Evolutionary conservation across 352 stramenopile genomes (phyloP), one percentile per base, ranked within the genome.

Genomic region (Globisporangium cylindrosporum): DNA sequence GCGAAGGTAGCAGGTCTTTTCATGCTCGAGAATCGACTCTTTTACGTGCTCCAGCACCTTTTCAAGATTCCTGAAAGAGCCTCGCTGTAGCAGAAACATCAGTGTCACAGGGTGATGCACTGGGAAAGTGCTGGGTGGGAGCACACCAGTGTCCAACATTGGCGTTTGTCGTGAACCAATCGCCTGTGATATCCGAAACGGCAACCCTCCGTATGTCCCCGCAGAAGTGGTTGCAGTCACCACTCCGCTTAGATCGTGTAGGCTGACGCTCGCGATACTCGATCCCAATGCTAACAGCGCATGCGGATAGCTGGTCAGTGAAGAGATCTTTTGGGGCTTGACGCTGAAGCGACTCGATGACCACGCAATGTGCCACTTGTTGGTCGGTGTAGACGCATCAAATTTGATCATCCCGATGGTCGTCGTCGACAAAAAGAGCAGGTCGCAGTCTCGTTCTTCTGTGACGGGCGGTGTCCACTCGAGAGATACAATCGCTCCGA

Each of bases 1-100:
- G 55, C 79, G 80, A 27, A 95, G 34, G 68, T 93, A 96, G 49
- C 85, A 93, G 14, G 70, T 77, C 73, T 93, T 84, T 65, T 95
- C 81, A 54, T 95, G 82, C 46, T 84, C 75, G 20, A 78, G n/a
- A 51, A 96, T 81, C 36, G 76, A 78, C 2, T 68, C 54, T 54
- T 84, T 79, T 49, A 94, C 74, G 46, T 93, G 72, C 29, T 86
- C 72, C 9, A 94, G 66, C 22, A 89, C 54, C 22, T 64, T 75
- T 54, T 92, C 72, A 3, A 93, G 67, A n/a, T 73, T 89, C 20
- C 72, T 55, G 36, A 95, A 93, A 15, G 77, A 86, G 14, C 89
- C 86, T 46, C 83, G 69, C 56, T 79, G 74, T 4, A 96, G 78
- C 38, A 95, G 72, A 61, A 90, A 93, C 53, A 93, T 72, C 32